A percentile compares a stretch with the other conserved stretches of the same genome.
Evolutionary conservation across 306 rosid species (phyloP).

Genomic region (Ormosia emarginata): DNA sequence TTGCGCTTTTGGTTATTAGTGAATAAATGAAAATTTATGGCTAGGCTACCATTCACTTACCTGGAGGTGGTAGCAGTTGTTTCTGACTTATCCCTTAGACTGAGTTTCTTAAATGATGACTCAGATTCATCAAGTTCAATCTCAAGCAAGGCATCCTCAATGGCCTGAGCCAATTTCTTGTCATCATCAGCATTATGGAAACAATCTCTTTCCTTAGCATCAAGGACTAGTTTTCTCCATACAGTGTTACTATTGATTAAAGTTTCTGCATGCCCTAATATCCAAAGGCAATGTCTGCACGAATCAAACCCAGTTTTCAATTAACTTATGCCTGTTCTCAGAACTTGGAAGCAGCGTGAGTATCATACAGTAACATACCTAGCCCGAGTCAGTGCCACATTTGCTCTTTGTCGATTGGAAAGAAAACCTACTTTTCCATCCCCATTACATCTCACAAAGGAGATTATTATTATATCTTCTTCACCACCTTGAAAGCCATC

Average conservation of each 20-base stretch:
- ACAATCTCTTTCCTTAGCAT: conserved; percentile 38
- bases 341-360: neutral
- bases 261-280: conserved; percentile 43
- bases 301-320: neutral
- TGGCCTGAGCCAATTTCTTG: conserved; percentile 35
- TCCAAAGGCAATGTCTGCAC: conserved; percentile 50
- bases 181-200: conserved; percentile 44
- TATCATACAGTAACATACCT: conserved; percentile 25
- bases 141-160: conserved; percentile 28
- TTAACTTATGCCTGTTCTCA: neutral
- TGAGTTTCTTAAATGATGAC: conserved; percentile 5
- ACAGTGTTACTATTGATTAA: conserved; percentile 14
- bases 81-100: neutral
- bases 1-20: neutral
- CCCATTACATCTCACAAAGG: conserved; percentile 35
- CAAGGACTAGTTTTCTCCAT: conserved; percentile 36
- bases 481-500: conserved; percentile 77
- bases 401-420: conserved; percentile 40
- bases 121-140: conserved; percentile 9
- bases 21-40: neutral
- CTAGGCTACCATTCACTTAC: neutral
- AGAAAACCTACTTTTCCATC: conserved; percentile 41
- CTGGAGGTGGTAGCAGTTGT: conserved; percentile 3
- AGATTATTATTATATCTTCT: conserved; percentile 43
- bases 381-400: conserved; percentile 60